Evolutionary conservation across 106 monocot genomes (phyloP).

Genomic region (Narthecium ossifragum): DNA sequence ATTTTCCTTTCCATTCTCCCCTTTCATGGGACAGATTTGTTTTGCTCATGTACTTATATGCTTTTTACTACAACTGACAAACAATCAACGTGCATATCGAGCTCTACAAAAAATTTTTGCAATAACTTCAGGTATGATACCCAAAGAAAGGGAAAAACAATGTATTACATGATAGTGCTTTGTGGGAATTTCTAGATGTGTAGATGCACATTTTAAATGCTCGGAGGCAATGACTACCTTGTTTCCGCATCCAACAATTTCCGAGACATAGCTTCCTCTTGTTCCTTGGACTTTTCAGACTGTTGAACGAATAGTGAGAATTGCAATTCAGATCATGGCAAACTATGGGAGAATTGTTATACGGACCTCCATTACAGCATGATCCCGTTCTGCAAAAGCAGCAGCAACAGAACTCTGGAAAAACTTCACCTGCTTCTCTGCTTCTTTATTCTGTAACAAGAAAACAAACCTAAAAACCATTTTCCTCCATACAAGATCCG

Average conservation of each 20-base stretch:
- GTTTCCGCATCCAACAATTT: slow-evolving; percentile 36
- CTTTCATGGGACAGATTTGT: too few species aligned
- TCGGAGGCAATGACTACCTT: slow-evolving; percentile 27
- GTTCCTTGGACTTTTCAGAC: slow-evolving; percentile 79
- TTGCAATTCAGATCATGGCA: not conserved
- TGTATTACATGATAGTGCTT: not conserved
- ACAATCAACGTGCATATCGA: too few species aligned
- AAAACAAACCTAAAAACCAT: slow-evolving; percentile 1
- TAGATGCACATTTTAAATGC: too few species aligned
- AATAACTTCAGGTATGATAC: not conserved
- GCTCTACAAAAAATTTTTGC: too few species aligned
- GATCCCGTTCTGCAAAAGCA: slow-evolving; percentile 89
- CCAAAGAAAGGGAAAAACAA: not conserved
- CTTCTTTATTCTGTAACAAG: slow-evolving; percentile 73
- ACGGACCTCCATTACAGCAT: slow-evolving; percentile 78
- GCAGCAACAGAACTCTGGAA: slow-evolving; percentile 85
- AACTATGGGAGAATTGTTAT: not conserved
- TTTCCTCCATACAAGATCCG: too few species aligned
- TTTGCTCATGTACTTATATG: too few species aligned
- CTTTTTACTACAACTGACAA: too few species aligned
- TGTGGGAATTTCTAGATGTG: not conserved
- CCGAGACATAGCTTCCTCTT: slow-evolving; percentile 42
- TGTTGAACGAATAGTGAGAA: slow-evolving; percentile 19
- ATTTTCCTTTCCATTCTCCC: too few species aligned
- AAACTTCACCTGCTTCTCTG: slow-evolving; percentile 87